Base-by-base conservation (phyloP, 2,329 filamentous ascomycete genomes). In the Fusarium drepaniforme region DNA sequence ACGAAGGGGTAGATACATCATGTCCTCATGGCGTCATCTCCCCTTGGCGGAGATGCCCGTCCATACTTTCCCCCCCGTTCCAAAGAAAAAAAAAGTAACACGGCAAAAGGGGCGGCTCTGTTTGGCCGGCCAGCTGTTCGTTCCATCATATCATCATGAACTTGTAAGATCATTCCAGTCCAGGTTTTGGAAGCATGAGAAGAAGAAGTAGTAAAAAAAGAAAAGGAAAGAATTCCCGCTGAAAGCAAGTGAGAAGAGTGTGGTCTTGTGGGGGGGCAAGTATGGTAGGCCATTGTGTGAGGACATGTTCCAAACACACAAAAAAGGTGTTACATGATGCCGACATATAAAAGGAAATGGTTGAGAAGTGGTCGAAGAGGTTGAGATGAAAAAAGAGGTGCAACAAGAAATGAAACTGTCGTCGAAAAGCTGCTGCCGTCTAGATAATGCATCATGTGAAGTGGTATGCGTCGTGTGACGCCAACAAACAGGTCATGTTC, bases 91-190 rank as follows among this genome's bases (percentile, higher is more conserved):
- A 73, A 68, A 64, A 68, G 66, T 75, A 77, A 75, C 77, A 78
- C 70, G 69, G 70, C 66, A 74, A 71, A 56, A 66, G 40, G 38
- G 63, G 61, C 66, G 76, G 77, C 77, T 64, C 77, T 79, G 78
- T 79, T 77, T 77, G 66, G 75, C 77, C 75, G 62, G 44, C 62
- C 71, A 62, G 71, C 73, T 77, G 69, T 76, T 79, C 77, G 64
- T 79, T 79, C 74, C 77, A 74, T 79, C 78, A 69, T 79, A 78
- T 79, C 78, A 72, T 79, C 78, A 77, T 79, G 70, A 79, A 66
- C 66, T 56, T 72, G 71, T 69, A 64, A 78, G 72, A 65, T 73
- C 74, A 37, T 74, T 62, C 67, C 66, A 63, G 56, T 60, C 67
- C 66, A 63, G 56, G 58, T 65, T 25, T 42, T 63, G 57, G 51